These are phyloP conservation scores for Dictyophora rubrovolvata DNA, from an alignment of 768 basidiomycete genomes.

Conservation along the genomic window DNA sequence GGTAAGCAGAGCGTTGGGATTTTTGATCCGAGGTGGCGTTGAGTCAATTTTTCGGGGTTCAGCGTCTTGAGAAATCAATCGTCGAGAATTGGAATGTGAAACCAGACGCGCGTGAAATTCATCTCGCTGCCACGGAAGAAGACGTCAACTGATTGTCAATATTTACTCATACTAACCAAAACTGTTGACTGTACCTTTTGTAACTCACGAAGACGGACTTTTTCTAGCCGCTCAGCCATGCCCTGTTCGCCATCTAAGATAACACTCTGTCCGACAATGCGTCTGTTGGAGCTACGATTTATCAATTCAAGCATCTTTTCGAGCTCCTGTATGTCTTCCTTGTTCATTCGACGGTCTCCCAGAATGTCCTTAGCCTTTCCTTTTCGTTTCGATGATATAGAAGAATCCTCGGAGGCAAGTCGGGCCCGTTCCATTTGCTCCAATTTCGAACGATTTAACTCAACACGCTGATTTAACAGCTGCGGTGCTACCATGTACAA, in stretches of 20 bases:
- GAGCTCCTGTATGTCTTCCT: slow-evolving; percentile 39
- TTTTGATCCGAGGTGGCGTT: slow-evolving; percentile 20
- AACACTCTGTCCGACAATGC: slow-evolving; percentile 60
- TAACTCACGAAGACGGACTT: slow-evolving; percentile 44
- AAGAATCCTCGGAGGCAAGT: slow-evolving; percentile 11
- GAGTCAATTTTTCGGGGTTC: slow-evolving; percentile 30
- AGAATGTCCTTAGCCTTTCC: slow-evolving; percentile 8
- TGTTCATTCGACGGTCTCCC: slow-evolving; percentile 20
- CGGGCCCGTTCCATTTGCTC: slow-evolving; percentile 67
- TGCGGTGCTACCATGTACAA: slow-evolving; percentile 82
- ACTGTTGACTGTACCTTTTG: slow-evolving; percentile 42
- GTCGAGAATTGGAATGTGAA: slow-evolving; percentile 59
- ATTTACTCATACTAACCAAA: slow-evolving; percentile 8
- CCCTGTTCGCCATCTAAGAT: slow-evolving; percentile 42
- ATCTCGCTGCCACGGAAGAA: slow-evolving; percentile 38
- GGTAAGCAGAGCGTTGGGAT: slow-evolving; percentile 45
- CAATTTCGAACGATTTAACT: slow-evolving; percentile 62
- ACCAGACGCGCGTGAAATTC: slow-evolving; percentile 68
- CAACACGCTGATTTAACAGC: slow-evolving; percentile 86
- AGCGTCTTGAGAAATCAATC: slow-evolving; percentile 76
- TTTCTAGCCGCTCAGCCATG: slow-evolving; percentile 45
- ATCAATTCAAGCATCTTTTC: slow-evolving; percentile 65
- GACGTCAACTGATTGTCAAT: not conserved
- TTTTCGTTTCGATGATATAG: not conserved
- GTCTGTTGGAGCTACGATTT: slow-evolving; percentile 59